Base-by-base conservation (phyloP, 257 asterid species). In the Voacanga thouarsii region DNA sequence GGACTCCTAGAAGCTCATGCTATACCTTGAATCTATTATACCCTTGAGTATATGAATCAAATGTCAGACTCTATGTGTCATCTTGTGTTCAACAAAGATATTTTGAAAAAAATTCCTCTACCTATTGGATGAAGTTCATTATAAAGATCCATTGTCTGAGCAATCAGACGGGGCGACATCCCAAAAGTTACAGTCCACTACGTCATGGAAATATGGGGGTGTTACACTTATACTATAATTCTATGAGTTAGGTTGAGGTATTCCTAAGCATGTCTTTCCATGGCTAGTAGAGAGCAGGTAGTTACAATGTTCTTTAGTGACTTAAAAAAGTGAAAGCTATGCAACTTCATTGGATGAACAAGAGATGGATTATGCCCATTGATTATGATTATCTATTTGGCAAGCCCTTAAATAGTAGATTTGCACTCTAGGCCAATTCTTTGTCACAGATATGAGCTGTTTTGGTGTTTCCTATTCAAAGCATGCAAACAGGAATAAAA, bases 181-280 rank as follows among this genome's bases (percentile, higher is more conserved):
- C n/a, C n/a, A n/a, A n/a, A n/a, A n/a, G n/a, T n/a, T n/a, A n/a
- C n/a, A n/a, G n/a, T n/a, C n/a, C n/a, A n/a, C n/a, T n/a, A n/a
- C n/a, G n/a, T n/a, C n/a, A n/a, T n/a, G n/a, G n/a, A n/a, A n/a
- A n/a, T n/a, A n/a, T n/a, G n/a, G n/a, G n/a, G n/a, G n/a, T n/a
- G n/a, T n/a, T n/a, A n/a, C n/a, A n/a, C n/a, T n/a, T 61, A 39
- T 51, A 49, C 41, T 77, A 30, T 60, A 12, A 55, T 75, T 77
- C 69, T 47, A 39, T n/a, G 51, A 55, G 61, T 59, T 73, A 49
- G 69, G 33, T 77, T 39, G 39, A n/a, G 50, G 21, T 74, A 44
- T 24, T 50, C 49, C 23, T 2, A 21, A 26, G 37, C 24, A 12
- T 47, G n/a, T 23, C 61, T n/a, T 37, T 6, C 21, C 63, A 6